Evolutionary conservation across 371 early-diverging fungal genomes (phyloP), one percentile per base, ranked within the genome.

Genomic region (Lichtheimia hyalospora): DNA sequence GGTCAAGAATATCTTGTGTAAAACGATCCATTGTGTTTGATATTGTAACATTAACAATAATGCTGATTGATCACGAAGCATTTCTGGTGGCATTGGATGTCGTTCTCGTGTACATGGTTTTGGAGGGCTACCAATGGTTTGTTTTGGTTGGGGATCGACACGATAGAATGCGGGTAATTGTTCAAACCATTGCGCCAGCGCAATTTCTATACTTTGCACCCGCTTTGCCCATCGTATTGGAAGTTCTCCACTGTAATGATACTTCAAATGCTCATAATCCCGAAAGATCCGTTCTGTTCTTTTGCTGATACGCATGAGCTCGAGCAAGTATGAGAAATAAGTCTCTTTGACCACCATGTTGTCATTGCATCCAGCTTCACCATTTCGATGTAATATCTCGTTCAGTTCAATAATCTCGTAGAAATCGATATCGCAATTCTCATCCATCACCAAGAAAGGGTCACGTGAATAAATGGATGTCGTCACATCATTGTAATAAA

Each of bases 11-110:
- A 63, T 52, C 40, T 75, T 79, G 62, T 79, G 76, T 0, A 79
- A 59, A 3, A 64, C 53, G 21, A 79, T 64, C 79, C 79, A 79
- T 59, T 75, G 74, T 2, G 73, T 70, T 48, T 79, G 74, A 27
- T 79, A 79, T 25, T 74, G 74, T 12, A 79, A 41, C 74, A 75
- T 73, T 4, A 79, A 59, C n/a, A 79, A 54, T 2, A 74, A 28
- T 6, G 64, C 67, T 7, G 74, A 64, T 28, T 75, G 74, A n/a
- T 69, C 66, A 18, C 57, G 55, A 16, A 75, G 43, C 10, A 52
- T 53, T 20, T 62, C 49, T 8, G 64, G 63, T 49, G 64, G 63
- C 66, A 67, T 62, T 8, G 66, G 64, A 39, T 60, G 62, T 12
- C 49, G 43, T 49, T 59, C 60, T 1, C 55, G 53, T 27, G 54